These are phyloP conservation scores for Claviceps cyperi DNA, from an alignment of 2,329 filamentous ascomycete species.

Conservation along the genomic window DNA sequence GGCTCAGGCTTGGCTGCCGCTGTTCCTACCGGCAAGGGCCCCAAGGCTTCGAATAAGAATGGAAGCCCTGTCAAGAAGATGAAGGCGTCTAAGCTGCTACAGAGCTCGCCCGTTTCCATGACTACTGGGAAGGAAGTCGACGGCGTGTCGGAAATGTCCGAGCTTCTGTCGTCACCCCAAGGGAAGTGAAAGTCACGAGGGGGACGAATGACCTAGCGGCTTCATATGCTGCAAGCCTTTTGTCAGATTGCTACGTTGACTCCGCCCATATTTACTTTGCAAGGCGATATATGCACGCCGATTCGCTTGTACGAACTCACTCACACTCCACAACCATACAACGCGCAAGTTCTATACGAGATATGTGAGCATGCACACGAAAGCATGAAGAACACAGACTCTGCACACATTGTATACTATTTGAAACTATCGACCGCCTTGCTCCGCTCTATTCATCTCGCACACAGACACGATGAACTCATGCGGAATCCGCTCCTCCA, in stretches of 20 bases:
- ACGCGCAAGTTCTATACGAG: no score
- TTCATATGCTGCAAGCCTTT: no score
- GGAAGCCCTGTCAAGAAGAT: conserved; percentile 28
- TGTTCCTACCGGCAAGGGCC: conserved; percentile 9
- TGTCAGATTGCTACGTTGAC: no score
- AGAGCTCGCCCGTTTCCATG: conserved; percentile 35
- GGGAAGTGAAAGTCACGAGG: conserved; percentile 6
- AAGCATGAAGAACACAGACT: background rate
- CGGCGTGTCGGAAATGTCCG: conserved; percentile 41
- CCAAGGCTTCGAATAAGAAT: conserved; percentile 21
- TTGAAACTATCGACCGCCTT: background rate
- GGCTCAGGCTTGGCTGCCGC: conserved; percentile 14
- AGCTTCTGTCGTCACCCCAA: conserved; percentile 40
- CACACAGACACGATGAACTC: background rate
- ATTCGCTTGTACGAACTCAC: no score
- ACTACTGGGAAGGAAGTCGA: conserved; percentile 34
- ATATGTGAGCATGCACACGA: background rate
- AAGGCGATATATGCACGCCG: background rate
- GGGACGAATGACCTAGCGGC: no score
- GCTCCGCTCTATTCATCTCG: background rate
- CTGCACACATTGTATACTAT: background rate
- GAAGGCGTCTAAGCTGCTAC: conserved; percentile 30
- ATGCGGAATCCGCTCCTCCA: background rate
- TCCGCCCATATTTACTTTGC: background rate
- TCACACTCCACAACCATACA: no score